Percentiles rank a stretch among this genome's conserved stretches.
These are phyloP conservation scores for Daldinia concentrica DNA, from an alignment of 495 filamentous ascomycete genomes.

Conservation along the genomic window DNA sequence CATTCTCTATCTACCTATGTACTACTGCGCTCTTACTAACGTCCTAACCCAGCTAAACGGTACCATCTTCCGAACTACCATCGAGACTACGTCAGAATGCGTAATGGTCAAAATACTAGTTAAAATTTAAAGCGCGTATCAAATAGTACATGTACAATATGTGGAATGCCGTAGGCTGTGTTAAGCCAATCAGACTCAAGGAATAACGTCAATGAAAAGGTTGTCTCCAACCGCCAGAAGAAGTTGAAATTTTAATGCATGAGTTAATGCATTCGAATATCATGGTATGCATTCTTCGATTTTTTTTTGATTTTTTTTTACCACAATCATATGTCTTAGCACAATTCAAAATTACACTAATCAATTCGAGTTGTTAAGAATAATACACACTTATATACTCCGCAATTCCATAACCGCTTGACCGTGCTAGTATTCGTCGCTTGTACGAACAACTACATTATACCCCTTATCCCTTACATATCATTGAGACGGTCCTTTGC, in stretches of 20 bases:
- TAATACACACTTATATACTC: background rate
- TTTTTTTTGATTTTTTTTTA: too few relatives aligned
- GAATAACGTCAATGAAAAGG: background rate
- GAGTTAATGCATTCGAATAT: background rate
- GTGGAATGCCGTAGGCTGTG: background rate
- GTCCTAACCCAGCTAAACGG: background rate
- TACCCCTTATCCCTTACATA: slow-evolving; percentile 30
- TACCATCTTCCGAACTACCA: background rate
- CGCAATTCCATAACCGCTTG: background rate
- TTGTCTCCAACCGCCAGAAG: background rate
- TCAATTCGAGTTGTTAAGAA: background rate
- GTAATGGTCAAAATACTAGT: background rate
- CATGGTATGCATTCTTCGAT: background rate
- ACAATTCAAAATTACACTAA: background rate
- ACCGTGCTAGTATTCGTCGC: background rate
- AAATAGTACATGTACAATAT: background rate
- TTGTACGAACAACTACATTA: background rate
- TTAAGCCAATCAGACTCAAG: background rate
- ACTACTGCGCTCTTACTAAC: background rate
- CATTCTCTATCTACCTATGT: too few relatives aligned
- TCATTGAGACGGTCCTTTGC: slow-evolving; percentile 54
- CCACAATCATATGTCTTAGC: background rate
- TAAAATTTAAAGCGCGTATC: background rate
- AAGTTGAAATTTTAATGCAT: background rate
- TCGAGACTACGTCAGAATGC: background rate